A percentile compares a stretch with the other conserved stretches of the same genome.
phyloP scores from a whole-genome alignment of 2,329 filamentous ascomycete genomes.

The Monilinia laxa region DNA sequence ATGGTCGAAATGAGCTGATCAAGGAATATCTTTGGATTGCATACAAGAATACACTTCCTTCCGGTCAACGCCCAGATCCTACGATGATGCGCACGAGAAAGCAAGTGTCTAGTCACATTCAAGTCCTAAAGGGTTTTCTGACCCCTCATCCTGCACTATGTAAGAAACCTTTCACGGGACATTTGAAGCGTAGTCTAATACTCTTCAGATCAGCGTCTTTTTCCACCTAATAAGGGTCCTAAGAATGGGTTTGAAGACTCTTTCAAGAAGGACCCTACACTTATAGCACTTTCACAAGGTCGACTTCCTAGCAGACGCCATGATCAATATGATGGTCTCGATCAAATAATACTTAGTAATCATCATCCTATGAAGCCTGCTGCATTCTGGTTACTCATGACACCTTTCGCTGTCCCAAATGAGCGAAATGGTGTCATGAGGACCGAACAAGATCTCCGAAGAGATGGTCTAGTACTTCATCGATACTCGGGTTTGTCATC shows the following conservation, averaged over 20 bases:
- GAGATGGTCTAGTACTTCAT: slow-evolving; percentile 31
- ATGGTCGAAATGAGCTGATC: slow-evolving; percentile 70
- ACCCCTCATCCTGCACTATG: slow-evolving; percentile 58
- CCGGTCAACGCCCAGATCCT: slow-evolving; percentile 48
- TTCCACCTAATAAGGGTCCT: slow-evolving; percentile 52
- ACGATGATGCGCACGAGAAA: slow-evolving; percentile 52
- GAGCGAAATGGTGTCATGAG: slow-evolving; percentile 28
- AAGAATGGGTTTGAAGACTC: slow-evolving; percentile 57
- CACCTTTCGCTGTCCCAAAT: slow-evolving; percentile 27
- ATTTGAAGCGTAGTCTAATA: slow-evolving; percentile 25
- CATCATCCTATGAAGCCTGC: slow-evolving; percentile 31
- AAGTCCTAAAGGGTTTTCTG: slow-evolving; percentile 68
- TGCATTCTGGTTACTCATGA: slow-evolving; percentile 37
- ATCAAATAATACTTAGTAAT: slow-evolving; percentile 23
- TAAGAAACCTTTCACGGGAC: slow-evolving; percentile 44
- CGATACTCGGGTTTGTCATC: slow-evolving; percentile 32
- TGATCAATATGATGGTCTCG: slow-evolving; percentile 30
- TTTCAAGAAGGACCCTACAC: slow-evolving; percentile 64
- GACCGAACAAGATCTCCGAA: slow-evolving; percentile 31
- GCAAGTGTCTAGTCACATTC: slow-evolving; percentile 69
- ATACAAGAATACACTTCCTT: slow-evolving; percentile 43
- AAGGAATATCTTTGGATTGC: slow-evolving; percentile 64
- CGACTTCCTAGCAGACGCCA: slow-evolving; percentile 33
- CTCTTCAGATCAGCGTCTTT: slow-evolving; percentile 51
- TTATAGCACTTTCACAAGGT: slow-evolving; percentile 57